phyloP scores from a whole-genome alignment of 768 basidiomycete genomes.

The Pleurotus tuoliensis region DNA sequence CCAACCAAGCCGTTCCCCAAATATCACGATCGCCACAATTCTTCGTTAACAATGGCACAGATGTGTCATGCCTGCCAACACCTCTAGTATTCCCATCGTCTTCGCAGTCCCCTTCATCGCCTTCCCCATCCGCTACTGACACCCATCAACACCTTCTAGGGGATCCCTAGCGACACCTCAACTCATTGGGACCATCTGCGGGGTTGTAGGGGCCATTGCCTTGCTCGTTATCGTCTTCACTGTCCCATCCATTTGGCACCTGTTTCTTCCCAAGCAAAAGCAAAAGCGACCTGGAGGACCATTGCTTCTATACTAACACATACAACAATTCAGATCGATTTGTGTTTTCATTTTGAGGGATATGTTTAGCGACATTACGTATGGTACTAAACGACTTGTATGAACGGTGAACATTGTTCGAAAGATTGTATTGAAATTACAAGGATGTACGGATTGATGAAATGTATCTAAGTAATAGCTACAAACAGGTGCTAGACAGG shows the following conservation, averaged over 20 bases:
- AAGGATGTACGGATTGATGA: slow-evolving; percentile 9
- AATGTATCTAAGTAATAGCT: slow-evolving; percentile 9
- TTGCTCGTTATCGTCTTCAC: slow-evolving; percentile 20
- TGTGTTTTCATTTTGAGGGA: background rate
- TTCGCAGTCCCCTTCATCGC: background rate
- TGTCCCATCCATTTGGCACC: slow-evolving; percentile 18
- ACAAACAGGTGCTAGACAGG: background rate
- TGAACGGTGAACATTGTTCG: background rate
- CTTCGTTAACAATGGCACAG: slow-evolving; percentile 21
- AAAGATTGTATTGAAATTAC: slow-evolving; percentile 8
- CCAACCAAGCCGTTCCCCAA: slow-evolving; percentile 12
- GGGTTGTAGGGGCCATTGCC: slow-evolving; percentile 16
- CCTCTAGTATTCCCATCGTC: background rate
- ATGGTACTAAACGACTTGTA: background rate
- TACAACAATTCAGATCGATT: background rate
- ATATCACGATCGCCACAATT: slow-evolving; percentile 24
- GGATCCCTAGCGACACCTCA: slow-evolving; percentile 13
- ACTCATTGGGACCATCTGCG: slow-evolving; percentile 22
- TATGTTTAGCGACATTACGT: background rate
- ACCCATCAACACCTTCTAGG: background rate
- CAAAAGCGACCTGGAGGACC: slow-evolving; percentile 15
- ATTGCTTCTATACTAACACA: slow-evolving; percentile 9
- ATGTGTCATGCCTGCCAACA: slow-evolving; percentile 17
- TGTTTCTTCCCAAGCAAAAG: slow-evolving; percentile 9
- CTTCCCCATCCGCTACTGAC: background rate